Evolutionary conservation across 148 eudicot genomes (phyloP).

Genomic region (Spergularia marina): DNA sequence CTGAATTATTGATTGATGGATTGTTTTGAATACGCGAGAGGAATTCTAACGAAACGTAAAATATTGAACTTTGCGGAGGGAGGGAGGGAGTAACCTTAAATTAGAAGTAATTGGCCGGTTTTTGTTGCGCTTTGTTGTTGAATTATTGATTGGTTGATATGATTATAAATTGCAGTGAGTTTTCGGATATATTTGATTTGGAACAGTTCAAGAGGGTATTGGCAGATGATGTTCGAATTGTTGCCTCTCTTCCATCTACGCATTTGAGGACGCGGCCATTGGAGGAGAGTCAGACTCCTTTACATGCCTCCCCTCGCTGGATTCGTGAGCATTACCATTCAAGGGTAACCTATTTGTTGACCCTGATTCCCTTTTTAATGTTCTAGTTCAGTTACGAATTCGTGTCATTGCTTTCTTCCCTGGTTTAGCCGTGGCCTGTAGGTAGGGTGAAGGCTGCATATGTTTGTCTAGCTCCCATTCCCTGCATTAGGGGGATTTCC

Average conservation of each 20-base stretch:
- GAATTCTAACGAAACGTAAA: too few species aligned
- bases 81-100: too few species aligned
- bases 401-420: too few species aligned
- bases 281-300: conserved; percentile 71
- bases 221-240: conserved; percentile 68
- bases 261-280: conserved; percentile 77
- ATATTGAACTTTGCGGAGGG: too few species aligned
- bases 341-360: conserved; percentile 34
- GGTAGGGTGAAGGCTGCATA: too few species aligned
- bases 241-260: conserved; percentile 86
- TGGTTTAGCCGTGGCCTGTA: too few species aligned
- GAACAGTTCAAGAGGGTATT: conserved; percentile 84
- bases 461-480: too few species aligned
- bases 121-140: background rate
- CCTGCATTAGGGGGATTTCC: too few species aligned
- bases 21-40: too few species aligned
- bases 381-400: background rate
- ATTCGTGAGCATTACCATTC: conserved; percentile 64
- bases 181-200: conserved; percentile 91
- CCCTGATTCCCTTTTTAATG: background rate
- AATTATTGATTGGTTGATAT: background rate
- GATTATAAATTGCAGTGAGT: conserved; percentile 56
- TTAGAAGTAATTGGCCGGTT: background rate
- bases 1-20: too few species aligned
- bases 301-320: conserved; percentile 76